A percentile compares a stretch with the other conserved stretches of the same genome.
phyloP scores from a whole-genome alignment of 768 basidiomycete genomes.

The Cyclocybe aegerita region DNA sequence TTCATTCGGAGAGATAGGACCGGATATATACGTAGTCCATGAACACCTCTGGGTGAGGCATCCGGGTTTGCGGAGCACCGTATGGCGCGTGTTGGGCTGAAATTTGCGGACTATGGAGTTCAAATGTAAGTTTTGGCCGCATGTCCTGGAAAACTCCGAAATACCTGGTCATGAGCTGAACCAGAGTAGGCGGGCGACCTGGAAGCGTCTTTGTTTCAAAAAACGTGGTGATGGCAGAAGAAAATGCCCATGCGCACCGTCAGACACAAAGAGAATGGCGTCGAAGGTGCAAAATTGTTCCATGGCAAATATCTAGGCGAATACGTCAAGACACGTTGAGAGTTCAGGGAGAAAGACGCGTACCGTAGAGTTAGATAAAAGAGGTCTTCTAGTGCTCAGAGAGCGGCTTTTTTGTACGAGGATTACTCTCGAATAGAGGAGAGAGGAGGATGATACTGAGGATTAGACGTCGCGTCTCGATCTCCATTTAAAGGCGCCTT shows the following conservation, averaged over 20 bases:
- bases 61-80: conserved; percentile 48
- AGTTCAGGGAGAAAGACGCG: not conserved
- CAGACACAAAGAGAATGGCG: conserved; percentile 76
- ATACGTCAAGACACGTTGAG: not conserved
- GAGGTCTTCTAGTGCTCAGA: not conserved
- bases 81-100: conserved; percentile 44
- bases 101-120: conserved; percentile 34
- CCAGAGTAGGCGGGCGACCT: conserved; percentile 72
- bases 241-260: conserved; percentile 36
- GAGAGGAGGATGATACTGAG: conserved; percentile 1
- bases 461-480: not conserved
- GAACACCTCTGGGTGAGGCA: conserved; percentile 82
- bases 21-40: conserved; percentile 66
- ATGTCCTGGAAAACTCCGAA: conserved; percentile 8
- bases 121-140: not conserved
- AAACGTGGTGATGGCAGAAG: not conserved
- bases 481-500: conserved; percentile 19
- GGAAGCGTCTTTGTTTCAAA: not conserved
- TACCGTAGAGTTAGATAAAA: not conserved
- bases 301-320: conserved; percentile 35
- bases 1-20: conserved; percentile 2
- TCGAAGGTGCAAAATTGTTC: conserved; percentile 64
- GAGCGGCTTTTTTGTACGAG: not conserved
- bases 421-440: not conserved
- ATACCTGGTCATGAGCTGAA: conserved; percentile 74